Evolutionary conservation across 2,329 filamentous ascomycete genomes (phyloP).

Genomic region (Penicillium sp.): DNA sequence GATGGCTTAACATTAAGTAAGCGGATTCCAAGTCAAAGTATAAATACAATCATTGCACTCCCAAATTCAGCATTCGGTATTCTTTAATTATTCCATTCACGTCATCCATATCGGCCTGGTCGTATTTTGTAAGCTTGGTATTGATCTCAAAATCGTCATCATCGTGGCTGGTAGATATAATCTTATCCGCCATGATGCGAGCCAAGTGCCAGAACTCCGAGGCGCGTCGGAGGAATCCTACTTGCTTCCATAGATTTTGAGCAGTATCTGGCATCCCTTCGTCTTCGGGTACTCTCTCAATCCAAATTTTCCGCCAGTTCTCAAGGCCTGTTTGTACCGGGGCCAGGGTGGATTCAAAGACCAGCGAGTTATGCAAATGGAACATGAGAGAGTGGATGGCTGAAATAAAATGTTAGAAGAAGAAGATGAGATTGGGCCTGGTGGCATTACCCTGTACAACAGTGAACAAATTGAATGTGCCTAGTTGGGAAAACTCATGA

Average conservation of each 20-base stretch:
- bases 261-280: conserved; percentile 15
- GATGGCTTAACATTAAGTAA: background rate
- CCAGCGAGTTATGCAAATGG: conserved; percentile 24
- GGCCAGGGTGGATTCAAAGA: conserved; percentile 23
- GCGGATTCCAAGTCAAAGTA: background rate
- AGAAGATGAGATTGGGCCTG: background rate
- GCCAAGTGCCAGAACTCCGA: conserved; percentile 32
- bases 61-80: conserved; percentile 24
- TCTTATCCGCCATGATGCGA: conserved; percentile 20
- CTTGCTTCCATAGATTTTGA: conserved; percentile 25
- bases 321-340: conserved; percentile 25
- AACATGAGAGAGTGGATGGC: conserved; percentile 26
- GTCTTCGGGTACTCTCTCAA: conserved; percentile 20
- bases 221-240: conserved; percentile 27
- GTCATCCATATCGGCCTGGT: conserved; percentile 27
- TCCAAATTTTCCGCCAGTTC: conserved; percentile 31
- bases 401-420: background rate
- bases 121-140: conserved; percentile 12
- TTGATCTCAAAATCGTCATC: background rate
- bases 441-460: conserved; percentile 20
- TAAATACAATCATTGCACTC: background rate
- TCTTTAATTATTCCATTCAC: conserved; percentile 28
- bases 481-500: conserved; percentile 17
- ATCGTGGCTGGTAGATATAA: conserved; percentile 4
- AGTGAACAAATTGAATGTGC: conserved; percentile 28